Base-by-base conservation (phyloP, 1,139 yeast genomes). In the Magnusiomyces suaveolens region DNA sequence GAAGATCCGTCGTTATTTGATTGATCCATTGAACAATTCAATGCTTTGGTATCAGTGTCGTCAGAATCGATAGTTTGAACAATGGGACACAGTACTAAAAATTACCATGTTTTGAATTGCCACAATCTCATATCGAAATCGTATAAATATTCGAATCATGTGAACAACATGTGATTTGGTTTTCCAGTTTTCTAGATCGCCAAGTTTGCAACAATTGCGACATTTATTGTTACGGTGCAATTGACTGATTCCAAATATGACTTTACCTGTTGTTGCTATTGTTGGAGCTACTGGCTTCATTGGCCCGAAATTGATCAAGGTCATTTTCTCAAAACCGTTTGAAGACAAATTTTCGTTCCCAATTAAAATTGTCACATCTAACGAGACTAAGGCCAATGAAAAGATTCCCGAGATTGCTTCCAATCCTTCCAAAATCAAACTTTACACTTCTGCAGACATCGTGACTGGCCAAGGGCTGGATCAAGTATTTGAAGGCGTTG, bases 281-380 rank as follows among this genome's bases (percentile, higher is more conserved):
- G 64, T 78, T 57, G 86, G 87, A 46, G 63, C 75, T 51, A 71
- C 74, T 56, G 87, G 87, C 33, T 58, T 67, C 58, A 69, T 82
- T 50, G 85, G 83, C 41, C 63, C 68, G 55, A 78, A 79, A 48
- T 68, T 73, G 21, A 55, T 81, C 43, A 69, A 69, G 1, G 81
- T 82, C 3, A 67, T 81, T 51, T 62, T 73, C 14, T 70, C 77
- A 4, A 64, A 74, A n/a, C 59, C 68, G 21, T 80, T 80, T 62
- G 68, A 70, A 23, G 68, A 68, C 56, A 76, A 77, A 59, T 66
- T 77, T 57, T 59, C 71, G 10, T 70, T 72, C 50, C 87, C 87
- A 29, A 69, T 82, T 57, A 73, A 74, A 60, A 80, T 78, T 0
- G 62, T 82, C 55, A 73, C 84, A 24, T 69, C 81, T 61, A 73